Evolutionary conservation across 257 asterid species (phyloP), one percentile per base, ranked within the genome.

Genomic region (Capsicum baccatum): DNA sequence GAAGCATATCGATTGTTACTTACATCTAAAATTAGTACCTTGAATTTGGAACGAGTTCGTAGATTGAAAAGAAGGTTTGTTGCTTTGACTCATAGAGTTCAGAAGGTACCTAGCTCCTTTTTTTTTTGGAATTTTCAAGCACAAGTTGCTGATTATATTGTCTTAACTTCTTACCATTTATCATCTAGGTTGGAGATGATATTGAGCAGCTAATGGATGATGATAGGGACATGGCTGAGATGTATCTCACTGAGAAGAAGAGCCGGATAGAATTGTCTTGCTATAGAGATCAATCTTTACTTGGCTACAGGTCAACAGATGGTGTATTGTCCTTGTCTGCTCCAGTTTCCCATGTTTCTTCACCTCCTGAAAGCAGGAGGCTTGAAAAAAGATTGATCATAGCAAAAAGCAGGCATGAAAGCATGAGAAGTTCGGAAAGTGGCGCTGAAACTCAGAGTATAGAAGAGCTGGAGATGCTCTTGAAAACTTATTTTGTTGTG

Each of bases 141-240:
- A 83, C 71, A 66, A n/a, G 6, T 83, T 82, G 62, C 79, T 85
- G 68, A 83, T 52, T 85, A 48, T 86, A 89, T 80, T 48, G 17
- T 80, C 79, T 33, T 33, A 13, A 71, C 80, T 56, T 84, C 84
- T 48, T 68, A 60, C 74, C 68, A 33, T 70, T 83, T 79, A 83
- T 85, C 81, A 17, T 91, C 87, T 93, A 97, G 99, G 99, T 95
- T 85, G 93, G 99, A 89, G 99, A 97, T 87, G 99, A 97, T 92
- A 95, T 95, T 88, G 99, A 97, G 86, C 99, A 97, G 86, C 92
- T 97, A 80, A 95, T 97, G 99, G 99, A 97, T 82, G 99, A 97
- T 79, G 99, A 97, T 79, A 99, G 99, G 35, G 99, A 97, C 89
- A 97, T 97, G 99, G 98, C 99, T 87, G 99, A 97, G 89, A 93